Conservation (phyloP, 73 alveolate genomes). For the Paramecium octaurelia region DNA sequence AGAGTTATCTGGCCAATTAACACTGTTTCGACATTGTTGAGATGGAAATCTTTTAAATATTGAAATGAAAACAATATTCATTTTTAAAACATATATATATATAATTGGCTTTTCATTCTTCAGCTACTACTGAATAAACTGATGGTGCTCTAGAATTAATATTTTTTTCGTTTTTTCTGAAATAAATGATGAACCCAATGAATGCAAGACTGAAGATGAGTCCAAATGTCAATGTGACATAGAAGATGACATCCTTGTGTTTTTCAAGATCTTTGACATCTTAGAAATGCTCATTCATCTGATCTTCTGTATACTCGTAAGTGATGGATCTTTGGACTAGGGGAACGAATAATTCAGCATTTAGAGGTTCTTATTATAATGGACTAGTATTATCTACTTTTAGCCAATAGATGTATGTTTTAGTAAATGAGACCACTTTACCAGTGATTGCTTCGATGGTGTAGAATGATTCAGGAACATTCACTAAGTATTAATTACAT, state of each 20-base stretch:
- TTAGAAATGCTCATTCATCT: neutral
- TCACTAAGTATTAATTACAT: neutral
- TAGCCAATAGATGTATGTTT: constrained; percentile 32
- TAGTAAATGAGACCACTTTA: neutral
- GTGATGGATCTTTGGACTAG: neutral
- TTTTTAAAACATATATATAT: neutral
- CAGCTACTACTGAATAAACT: neutral
- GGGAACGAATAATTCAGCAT: neutral
- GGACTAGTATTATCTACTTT: constrained; percentile 7
- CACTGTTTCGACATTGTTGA: neutral
- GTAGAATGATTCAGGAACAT: neutral
- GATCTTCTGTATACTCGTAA: neutral
- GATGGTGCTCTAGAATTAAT: neutral
- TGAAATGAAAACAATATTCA: neutral
- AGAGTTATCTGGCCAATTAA: neutral
- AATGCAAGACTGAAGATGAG: neutral
- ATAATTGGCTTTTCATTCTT: neutral
- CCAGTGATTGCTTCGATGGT: constrained; percentile 4
- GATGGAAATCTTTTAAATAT: neutral
- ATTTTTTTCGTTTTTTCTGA: neutral
- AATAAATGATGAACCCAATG: neutral
- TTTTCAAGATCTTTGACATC: constrained; percentile 2
- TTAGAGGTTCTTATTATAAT: neutral
- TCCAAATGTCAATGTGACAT: neutral
- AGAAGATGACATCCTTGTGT: neutral